Conservation (phyloP, 208 protist species). For the Zelonia costaricensis region DNA sequence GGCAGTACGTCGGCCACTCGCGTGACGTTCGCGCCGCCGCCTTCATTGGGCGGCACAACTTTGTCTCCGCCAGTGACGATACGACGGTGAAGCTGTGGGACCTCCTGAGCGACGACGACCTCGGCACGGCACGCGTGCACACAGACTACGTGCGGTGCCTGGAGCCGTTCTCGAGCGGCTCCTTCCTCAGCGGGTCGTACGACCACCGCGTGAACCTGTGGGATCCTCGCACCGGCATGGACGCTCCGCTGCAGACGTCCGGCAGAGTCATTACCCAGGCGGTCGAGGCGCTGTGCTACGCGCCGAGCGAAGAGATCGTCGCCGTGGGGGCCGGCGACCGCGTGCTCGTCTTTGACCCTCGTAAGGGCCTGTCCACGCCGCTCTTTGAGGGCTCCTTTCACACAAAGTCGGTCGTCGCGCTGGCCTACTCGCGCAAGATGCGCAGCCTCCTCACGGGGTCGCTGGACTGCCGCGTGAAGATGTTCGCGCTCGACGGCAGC, state of each 20-base stretch:
- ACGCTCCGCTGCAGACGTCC: constrained; percentile 53
- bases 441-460: constrained; percentile 69
- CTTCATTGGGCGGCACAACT: constrained; percentile 75
- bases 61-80: constrained; percentile 85
- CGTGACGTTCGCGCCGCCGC: constrained; percentile 73
- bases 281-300: constrained; percentile 65
- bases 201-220: constrained; percentile 84
- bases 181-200: constrained; percentile 86
- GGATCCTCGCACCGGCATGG: constrained; percentile 68
- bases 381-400: constrained; percentile 68
- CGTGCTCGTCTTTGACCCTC: constrained; percentile 66
- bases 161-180: constrained; percentile 52
- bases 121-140: constrained; percentile 53
- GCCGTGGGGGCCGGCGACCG: constrained; percentile 60
- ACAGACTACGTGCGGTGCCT: constrained; percentile 86
- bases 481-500: constrained; percentile 55
- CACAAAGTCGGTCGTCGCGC: constrained; percentile 74
- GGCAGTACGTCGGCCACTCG: constrained; percentile 75
- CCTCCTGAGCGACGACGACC: constrained; percentile 59
- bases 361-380: constrained; percentile 50
- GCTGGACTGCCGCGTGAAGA: constrained; percentile 83
- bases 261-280: constrained; percentile 26
- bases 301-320: constrained; percentile 32
- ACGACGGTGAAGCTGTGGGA: constrained; percentile 86
- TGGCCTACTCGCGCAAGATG: constrained; percentile 66